phyloP scores from a whole-genome alignment of 768 basidiomycete species.

The Cystobasidiopsis lactophilus region DNA sequence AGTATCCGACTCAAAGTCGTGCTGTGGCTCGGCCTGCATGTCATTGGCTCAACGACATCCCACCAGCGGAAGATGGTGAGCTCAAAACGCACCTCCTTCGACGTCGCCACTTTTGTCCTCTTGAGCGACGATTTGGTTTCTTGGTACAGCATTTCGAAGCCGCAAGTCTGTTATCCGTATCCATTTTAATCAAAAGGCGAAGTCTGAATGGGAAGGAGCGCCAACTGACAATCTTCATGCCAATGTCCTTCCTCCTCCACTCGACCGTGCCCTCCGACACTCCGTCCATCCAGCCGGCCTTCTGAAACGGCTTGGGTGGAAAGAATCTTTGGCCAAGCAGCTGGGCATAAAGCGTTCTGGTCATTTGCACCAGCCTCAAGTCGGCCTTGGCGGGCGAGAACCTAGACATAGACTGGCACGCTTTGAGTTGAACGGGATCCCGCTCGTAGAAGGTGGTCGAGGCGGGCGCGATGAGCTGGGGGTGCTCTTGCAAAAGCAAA shows the following conservation, averaged over 20 bases:
- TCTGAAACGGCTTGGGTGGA: constrained; percentile 63
- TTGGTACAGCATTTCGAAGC: constrained; percentile 90
- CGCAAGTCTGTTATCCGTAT: constrained; percentile 41
- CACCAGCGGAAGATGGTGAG: constrained; percentile 1
- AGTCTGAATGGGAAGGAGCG: background rate
- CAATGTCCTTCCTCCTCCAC: constrained; percentile 60
- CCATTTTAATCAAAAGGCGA: background rate
- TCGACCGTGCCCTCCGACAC: constrained; percentile 39
- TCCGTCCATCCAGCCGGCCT: constrained; percentile 27
- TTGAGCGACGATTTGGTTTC: background rate
- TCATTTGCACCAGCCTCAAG: constrained; percentile 41
- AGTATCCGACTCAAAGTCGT: constrained; percentile 41
- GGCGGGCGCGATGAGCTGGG: constrained; percentile 58
- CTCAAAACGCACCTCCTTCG: too few species aligned
- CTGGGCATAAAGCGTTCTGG: constrained; percentile 83
- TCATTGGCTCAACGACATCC: constrained; percentile 34
- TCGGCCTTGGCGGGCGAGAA: constrained; percentile 40
- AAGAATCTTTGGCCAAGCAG: constrained; percentile 74
- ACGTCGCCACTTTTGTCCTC: constrained; percentile 1
- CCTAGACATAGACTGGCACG: constrained; percentile 67
- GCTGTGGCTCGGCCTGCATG: constrained; percentile 21
- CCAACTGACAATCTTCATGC: constrained; percentile 73
- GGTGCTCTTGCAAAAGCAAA: constrained; percentile 40
- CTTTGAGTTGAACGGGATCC: constrained; percentile 36
- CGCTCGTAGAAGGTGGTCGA: constrained; percentile 87